Conservation (phyloP, 2,329 filamentous ascomycete species). For the Spiromastix sp. region DNA sequence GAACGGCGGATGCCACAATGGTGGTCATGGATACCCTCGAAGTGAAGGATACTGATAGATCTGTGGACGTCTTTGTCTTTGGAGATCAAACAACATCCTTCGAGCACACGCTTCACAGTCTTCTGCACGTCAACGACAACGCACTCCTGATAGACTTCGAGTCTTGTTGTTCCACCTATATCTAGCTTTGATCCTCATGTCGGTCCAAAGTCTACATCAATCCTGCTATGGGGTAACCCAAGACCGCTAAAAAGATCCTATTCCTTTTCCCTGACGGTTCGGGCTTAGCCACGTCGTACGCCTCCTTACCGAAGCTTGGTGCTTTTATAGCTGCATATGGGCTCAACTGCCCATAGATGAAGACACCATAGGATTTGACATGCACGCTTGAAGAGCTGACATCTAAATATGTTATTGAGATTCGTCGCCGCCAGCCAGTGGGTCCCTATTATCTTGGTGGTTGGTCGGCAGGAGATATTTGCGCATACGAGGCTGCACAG, state of each 20-base stretch:
- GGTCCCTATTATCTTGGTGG: slow-evolving; percentile 48
- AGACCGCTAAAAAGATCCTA: slow-evolving; percentile 20
- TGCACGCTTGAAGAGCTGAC: slow-evolving; percentile 58
- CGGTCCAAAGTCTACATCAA: too few species aligned
- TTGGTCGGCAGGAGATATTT: slow-evolving; percentile 46
- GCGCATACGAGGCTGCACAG: slow-evolving; percentile 43
- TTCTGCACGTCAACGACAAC: too few species aligned
- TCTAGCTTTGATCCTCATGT: too few species aligned
- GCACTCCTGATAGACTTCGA: too few species aligned
- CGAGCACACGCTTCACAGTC: too few species aligned
- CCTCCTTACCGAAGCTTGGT: slow-evolving; percentile 28
- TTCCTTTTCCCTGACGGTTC: slow-evolving; percentile 40
- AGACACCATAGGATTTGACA: slow-evolving; percentile 53
- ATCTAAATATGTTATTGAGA: slow-evolving; percentile 55
- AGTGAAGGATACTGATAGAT: too few species aligned
- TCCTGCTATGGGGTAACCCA: slow-evolving; percentile 37
- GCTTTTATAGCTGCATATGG: slow-evolving; percentile 41
- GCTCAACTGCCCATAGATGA: slow-evolving; percentile 63
- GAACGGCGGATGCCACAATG: too few species aligned
- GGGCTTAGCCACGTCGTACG: slow-evolving; percentile 36
- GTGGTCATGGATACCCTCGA: too few species aligned
- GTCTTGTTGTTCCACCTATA: too few species aligned
- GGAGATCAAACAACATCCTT: too few species aligned
- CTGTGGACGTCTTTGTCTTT: too few species aligned
- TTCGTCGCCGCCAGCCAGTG: slow-evolving; percentile 57